Percentiles rank a stretch among this genome's conserved stretches.
Conservation (phyloP, 306 rosid species). For the Begonia peltatifolia region DNA sequence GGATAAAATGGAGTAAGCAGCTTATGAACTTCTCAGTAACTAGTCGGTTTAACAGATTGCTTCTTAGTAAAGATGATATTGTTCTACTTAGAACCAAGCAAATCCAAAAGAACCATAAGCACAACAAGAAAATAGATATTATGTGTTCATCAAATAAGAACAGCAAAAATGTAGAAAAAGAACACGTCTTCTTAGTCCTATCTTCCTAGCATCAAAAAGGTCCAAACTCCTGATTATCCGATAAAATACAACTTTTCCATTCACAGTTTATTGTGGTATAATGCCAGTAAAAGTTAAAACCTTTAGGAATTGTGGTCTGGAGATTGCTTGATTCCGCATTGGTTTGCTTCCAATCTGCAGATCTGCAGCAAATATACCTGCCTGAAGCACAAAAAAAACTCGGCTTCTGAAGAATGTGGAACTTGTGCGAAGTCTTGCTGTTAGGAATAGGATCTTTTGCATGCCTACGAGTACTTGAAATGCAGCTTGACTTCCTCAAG, state of each 20-base stretch:
- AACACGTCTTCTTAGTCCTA: no score
- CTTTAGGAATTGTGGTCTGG: conserved; percentile 54
- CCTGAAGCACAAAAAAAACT: conserved; percentile 88
- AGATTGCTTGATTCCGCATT: conserved; percentile 45
- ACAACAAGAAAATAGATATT: no score
- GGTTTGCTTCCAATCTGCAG: conserved; percentile 53
- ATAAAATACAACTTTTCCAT: no score
- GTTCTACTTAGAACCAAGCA: not conserved
- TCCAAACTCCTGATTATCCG: no score
- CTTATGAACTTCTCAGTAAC: no score
- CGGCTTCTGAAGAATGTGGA: conserved; percentile 78
- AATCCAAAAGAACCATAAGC: not conserved
- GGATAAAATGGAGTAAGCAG: no score
- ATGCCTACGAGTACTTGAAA: conserved; percentile 22
- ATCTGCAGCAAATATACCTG: conserved; percentile 54
- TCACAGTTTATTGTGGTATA: not conserved
- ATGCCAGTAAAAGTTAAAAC: conserved; percentile 24
- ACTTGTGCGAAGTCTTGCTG: conserved; percentile 46
- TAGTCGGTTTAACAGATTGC: no score
- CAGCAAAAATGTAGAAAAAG: no score
- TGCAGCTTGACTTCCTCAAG: conserved; percentile 54
- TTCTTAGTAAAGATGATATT: no score
- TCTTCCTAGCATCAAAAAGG: no score
- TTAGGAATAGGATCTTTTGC: conserved; percentile 50
- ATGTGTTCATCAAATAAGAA: no score